These are phyloP conservation scores for Hemileia vastatrix DNA, from an alignment of 1,284 basidiomycete genomes.

Conservation along the genomic window DNA sequence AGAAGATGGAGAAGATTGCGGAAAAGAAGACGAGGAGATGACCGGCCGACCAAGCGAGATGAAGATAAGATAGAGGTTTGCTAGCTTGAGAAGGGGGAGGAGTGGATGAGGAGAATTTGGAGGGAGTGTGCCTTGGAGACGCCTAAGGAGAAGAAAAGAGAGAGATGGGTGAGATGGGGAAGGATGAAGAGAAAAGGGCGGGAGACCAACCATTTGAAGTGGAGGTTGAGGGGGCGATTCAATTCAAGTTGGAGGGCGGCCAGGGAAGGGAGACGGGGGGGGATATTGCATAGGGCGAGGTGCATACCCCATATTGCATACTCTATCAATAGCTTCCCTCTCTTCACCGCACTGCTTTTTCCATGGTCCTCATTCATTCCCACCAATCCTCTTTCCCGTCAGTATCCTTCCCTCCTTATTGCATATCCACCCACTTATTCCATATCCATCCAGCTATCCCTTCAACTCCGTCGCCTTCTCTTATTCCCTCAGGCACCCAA, in stretches of 20 bases:
- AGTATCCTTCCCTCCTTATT: neutral
- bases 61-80: constrained; percentile 38
- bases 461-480: constrained; percentile 85
- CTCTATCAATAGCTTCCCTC: too few relatives aligned
- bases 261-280: too few relatives aligned
- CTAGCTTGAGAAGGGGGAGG: constrained; percentile 26
- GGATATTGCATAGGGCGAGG: too few relatives aligned
- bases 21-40: constrained; percentile 42
- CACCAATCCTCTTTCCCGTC: constrained; percentile 16
- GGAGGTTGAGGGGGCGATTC: too few relatives aligned
- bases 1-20: constrained; percentile 38
- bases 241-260: too few relatives aligned
- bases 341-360: too few relatives aligned
- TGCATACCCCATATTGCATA: too few relatives aligned
- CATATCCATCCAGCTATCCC: constrained; percentile 57
- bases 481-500: constrained; percentile 92
- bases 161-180: too few relatives aligned
- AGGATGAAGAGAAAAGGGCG: too few relatives aligned
- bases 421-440: neutral
- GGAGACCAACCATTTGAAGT: too few relatives aligned
- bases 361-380: constrained; percentile 19
- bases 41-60: constrained; percentile 44
- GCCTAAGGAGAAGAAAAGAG: neutral
- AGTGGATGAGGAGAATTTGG: too few relatives aligned
- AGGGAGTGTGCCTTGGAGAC: neutral